phyloP scores from a whole-genome alignment of 208 protist genomes.

The Trypanosoma brucei region DNA sequence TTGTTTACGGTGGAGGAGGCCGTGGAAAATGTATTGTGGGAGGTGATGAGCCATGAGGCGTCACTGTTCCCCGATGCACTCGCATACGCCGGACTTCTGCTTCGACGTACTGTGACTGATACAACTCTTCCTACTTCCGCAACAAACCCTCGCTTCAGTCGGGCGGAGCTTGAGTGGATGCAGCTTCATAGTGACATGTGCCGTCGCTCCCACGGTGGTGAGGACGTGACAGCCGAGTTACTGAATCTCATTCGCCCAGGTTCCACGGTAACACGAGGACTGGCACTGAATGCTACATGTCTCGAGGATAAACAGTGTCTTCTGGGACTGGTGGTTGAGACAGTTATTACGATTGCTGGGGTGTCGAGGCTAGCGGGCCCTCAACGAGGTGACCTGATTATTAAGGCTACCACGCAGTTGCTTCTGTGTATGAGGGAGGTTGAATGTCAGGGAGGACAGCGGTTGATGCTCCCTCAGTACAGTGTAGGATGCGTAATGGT shows the following conservation, averaged over 20 bases:
- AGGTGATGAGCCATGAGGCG: constrained; percentile 8
- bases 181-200: constrained; percentile 5
- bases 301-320: constrained; percentile 13
- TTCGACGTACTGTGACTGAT: background rate
- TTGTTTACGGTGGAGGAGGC: background rate
- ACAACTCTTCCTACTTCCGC: background rate
- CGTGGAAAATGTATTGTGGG: constrained; percentile 6
- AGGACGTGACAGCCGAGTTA: constrained; percentile 6
- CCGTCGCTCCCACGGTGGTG: constrained; percentile 2
- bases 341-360: constrained; percentile 6
- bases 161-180: constrained; percentile 16
- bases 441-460: background rate
- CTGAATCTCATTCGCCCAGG: constrained; percentile 4
- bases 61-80: constrained; percentile 5
- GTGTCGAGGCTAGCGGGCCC: background rate
- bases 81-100: constrained; percentile 4
- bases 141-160: constrained; percentile 1
- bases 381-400: background rate
- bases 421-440: constrained; percentile 8
- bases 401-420: constrained; percentile 1
- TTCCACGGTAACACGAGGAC: constrained; percentile 3
- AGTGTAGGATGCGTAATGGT: constrained; percentile 5
- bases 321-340: constrained; percentile 15
- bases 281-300: background rate
- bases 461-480: constrained; percentile 12